Evolutionary conservation across 129 eudicot species (phyloP).

Genomic region (Scalesia atractyloides): DNA sequence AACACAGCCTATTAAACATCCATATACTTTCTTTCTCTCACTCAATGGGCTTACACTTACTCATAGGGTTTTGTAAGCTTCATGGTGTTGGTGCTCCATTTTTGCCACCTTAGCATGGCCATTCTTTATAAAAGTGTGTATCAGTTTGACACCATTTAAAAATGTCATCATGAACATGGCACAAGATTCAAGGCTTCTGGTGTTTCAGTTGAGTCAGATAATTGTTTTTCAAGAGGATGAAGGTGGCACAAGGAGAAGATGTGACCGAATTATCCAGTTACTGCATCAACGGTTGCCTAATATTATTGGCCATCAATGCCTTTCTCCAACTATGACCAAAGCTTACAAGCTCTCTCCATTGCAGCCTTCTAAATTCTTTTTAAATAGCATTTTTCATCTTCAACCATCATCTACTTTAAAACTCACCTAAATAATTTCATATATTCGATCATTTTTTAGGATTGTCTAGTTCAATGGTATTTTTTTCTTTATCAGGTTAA

Average conservation of each 20-base stretch:
- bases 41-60: not conserved
- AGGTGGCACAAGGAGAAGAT: not conserved
- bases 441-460: not conserved
- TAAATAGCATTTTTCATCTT: not conserved
- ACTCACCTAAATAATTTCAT: too few species aligned
- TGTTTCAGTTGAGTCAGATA: not conserved
- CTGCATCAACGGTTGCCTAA: not conserved
- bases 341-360: constrained; percentile 5
- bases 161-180: not conserved
- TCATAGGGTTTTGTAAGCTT: constrained; percentile 4
- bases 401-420: not conserved
- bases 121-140: not conserved
- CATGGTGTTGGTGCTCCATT: constrained; percentile 5
- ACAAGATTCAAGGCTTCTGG: not conserved
- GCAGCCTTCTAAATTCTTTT: constrained; percentile 34
- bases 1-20: not conserved
- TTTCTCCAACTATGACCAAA: not conserved
- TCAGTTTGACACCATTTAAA: not conserved
- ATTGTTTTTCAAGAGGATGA: not conserved
- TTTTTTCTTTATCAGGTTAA: not conserved
- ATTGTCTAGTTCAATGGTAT: not conserved
- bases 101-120: constrained; percentile 4
- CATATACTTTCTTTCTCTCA: too few species aligned
- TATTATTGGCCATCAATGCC: constrained; percentile 1
- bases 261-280: not conserved